phyloP scores from a whole-genome alignment of 2,329 filamentous ascomycete species.

The Gremmenia infestans region DNA sequence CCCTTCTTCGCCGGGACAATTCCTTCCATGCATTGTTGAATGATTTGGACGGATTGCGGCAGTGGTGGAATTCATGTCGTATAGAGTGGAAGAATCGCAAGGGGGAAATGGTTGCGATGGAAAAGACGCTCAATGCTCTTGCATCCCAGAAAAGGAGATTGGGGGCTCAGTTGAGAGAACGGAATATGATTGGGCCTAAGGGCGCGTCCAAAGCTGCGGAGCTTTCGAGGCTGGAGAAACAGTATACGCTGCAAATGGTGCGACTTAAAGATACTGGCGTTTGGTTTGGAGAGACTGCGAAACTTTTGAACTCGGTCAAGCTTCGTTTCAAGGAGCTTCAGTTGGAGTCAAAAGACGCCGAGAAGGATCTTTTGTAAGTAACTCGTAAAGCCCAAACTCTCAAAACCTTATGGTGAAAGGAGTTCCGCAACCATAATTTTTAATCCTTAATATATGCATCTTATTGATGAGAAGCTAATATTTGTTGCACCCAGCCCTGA shows the following conservation, averaged over 20 bases:
- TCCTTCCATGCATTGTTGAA: neutral
- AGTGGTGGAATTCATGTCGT: neutral
- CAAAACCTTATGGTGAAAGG: too few relatives aligned
- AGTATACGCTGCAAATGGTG: neutral
- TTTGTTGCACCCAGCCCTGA: neutral
- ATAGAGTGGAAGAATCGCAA: neutral
- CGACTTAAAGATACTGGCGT: neutral
- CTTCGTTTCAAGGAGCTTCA: neutral
- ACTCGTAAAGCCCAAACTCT: neutral
- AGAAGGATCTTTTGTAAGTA: neutral
- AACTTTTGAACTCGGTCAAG: neutral
- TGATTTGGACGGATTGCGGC: neutral
- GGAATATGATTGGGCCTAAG: neutral
- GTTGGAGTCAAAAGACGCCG: neutral
- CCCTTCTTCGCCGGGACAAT: neutral
- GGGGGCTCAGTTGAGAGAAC: neutral
- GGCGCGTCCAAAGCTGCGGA: neutral
- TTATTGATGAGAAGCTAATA: too few relatives aligned
- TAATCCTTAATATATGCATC: neutral
- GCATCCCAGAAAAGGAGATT: neutral
- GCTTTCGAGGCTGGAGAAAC: neutral
- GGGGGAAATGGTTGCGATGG: neutral
- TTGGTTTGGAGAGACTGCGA: neutral
- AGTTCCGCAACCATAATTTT: neutral
- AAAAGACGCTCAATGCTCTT: neutral